Evolutionary conservation across 805 yeast genomes (phyloP).

Genomic region (Candida saitoana): DNA sequence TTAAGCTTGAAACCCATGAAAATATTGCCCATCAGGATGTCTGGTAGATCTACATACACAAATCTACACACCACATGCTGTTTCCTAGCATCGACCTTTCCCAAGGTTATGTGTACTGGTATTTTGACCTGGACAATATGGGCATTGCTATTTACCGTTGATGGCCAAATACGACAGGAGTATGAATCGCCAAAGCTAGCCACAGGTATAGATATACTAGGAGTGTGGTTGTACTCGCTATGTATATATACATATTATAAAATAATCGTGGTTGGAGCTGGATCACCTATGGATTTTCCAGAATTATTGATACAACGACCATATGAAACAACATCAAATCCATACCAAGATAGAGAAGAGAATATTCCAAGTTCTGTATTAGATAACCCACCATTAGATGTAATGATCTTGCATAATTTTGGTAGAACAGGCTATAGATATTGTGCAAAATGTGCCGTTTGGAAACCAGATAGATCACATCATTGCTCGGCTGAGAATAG

Average conservation of each 20-base stretch:
- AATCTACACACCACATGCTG: conserved; percentile 8
- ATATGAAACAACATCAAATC: conserved; percentile 8
- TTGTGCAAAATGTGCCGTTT: conserved; percentile 49
- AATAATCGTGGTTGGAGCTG: conserved; percentile 55
- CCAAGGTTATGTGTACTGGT: conserved; percentile 42
- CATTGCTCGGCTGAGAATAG: conserved; percentile 49
- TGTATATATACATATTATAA: conserved; percentile 50
- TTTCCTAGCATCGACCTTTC: conserved; percentile 33
- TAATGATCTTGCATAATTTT: conserved; percentile 34
- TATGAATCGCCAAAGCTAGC: conserved; percentile 12
- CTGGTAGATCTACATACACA: not conserved
- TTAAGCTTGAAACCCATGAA: not conserved
- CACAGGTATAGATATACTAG: conserved; percentile 16
- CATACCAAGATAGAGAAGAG: not conserved
- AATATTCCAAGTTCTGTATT: not conserved
- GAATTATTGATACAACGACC: conserved; percentile 33
- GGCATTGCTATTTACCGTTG: conserved; percentile 20
- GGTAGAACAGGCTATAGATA: conserved; percentile 56
- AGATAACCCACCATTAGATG: conserved; percentile 28
- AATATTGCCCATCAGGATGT: not conserved
- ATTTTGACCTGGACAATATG: conserved; percentile 48
- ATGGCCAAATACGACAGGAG: conserved; percentile 14
- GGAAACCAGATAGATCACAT: conserved; percentile 61
- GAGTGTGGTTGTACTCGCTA: conserved; percentile 27
- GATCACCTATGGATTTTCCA: conserved; percentile 59